These are phyloP conservation scores for Stereum hirsutum DNA, from an alignment of 1,284 basidiomycete genomes.

Conservation along the genomic window DNA sequence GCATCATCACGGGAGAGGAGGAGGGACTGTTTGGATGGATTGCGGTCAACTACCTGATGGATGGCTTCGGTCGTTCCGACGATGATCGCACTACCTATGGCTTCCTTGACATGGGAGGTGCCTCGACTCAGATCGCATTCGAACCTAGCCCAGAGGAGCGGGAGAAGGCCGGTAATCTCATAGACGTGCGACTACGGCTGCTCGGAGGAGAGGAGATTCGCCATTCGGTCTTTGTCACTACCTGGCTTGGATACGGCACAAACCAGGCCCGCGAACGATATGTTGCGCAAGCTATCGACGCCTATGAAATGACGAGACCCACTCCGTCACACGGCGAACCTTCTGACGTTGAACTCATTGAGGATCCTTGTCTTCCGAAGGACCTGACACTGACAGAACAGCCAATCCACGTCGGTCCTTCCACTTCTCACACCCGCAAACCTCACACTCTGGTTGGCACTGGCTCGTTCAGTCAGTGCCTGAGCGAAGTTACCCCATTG, in stretches of 20 bases:
- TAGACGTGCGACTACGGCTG: constrained; percentile 75
- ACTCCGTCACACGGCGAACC: constrained; percentile 15
- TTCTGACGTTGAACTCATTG: constrained; percentile 33
- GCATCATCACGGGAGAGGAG: constrained; percentile 96
- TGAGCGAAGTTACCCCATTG: constrained; percentile 66
- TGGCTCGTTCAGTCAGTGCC: constrained; percentile 84
- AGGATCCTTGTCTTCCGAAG: constrained; percentile 88
- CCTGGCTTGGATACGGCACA: constrained; percentile 97
- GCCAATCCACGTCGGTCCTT: constrained; percentile 31
- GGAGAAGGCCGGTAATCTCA: constrained; percentile 51
- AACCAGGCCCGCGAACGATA: constrained; percentile 94
- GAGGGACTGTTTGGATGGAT: constrained; percentile 99
- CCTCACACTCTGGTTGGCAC: constrained; percentile 73
- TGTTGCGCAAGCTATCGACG: constrained; percentile 54
- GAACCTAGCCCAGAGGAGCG: constrained; percentile 60
- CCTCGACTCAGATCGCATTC: constrained; percentile 97
- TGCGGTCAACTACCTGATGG: constrained; percentile 98
- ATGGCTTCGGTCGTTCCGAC: constrained; percentile 75
- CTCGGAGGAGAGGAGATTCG: constrained; percentile 81
- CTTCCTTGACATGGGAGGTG: constrained; percentile 99
- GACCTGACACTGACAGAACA: constrained; percentile 53
- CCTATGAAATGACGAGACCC: constrained; percentile 35
- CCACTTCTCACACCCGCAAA: constrained; percentile 33
- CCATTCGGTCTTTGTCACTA: constrained; percentile 95
- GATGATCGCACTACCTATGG: constrained; percentile 79